phyloP scores from a whole-genome alignment of 495 filamentous ascomycete genomes.

The Neurospora terricola region DNA sequence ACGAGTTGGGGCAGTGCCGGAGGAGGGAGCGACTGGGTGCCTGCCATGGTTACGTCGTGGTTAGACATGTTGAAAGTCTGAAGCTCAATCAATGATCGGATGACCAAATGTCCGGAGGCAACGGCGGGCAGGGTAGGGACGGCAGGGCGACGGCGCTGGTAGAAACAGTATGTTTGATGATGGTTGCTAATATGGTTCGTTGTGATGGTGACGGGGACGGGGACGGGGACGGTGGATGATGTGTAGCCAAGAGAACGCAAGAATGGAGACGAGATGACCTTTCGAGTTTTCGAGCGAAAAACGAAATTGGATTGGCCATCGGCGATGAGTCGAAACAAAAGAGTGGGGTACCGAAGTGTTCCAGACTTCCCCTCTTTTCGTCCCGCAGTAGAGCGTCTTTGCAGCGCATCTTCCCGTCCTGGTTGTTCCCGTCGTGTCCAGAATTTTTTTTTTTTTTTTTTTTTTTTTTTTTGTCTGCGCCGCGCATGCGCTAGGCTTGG shows the following conservation, averaged over 20 bases:
- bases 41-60: slow-evolving; percentile 21
- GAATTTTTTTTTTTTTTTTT: neutral
- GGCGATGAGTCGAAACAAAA: neutral
- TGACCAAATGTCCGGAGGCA: neutral
- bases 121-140: neutral
- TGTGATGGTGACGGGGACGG: neutral
- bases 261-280: neutral
- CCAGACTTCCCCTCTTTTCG: neutral
- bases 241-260: neutral
- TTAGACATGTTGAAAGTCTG: slow-evolving; percentile 13
- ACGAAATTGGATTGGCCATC: neutral
- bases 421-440: neutral
- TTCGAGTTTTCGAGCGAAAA: neutral
- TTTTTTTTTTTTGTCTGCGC: neutral
- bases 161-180: neutral
- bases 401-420: neutral
- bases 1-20: slow-evolving; percentile 81
- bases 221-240: neutral
- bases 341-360: neutral
- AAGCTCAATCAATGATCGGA: neutral
- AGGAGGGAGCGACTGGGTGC: slow-evolving; percentile 88
- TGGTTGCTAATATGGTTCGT: neutral
- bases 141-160: neutral
- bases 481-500: neutral
- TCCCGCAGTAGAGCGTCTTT: neutral